Evolutionary conservation across 306 rosid species (phyloP).

Genomic region (Cucurbita maxima): DNA sequence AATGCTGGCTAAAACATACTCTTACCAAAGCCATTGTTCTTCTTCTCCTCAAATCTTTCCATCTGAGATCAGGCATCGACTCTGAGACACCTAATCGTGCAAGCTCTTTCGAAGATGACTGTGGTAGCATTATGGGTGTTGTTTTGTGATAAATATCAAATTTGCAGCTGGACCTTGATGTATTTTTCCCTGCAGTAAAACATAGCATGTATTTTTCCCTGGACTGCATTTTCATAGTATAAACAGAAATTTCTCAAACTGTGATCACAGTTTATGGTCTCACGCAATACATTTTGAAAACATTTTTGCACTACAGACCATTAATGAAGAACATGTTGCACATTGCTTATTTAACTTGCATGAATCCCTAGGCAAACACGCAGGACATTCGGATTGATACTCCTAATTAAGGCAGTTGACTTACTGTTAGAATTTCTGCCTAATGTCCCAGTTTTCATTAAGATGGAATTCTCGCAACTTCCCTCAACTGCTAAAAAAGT

Average conservation of each 20-base stretch:
- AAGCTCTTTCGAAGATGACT: slow-evolving; percentile 38
- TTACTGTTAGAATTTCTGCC: not conserved
- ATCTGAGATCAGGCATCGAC: slow-evolving; percentile 27
- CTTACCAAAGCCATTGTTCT: slow-evolving; percentile 57
- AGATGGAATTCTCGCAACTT: slow-evolving; percentile 18
- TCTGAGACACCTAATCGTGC: slow-evolving; percentile 31
- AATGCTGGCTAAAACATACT: slow-evolving; percentile 69
- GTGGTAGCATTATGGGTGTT: slow-evolving; percentile 21
- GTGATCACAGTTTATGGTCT: not conserved
- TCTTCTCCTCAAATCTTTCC: slow-evolving; percentile 71
- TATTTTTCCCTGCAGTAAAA: slow-evolving; percentile 27
- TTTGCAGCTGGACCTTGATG: slow-evolving; percentile 59
- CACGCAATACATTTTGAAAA: not conserved
- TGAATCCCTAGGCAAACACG: not conserved
- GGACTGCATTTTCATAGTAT: slow-evolving; percentile 3
- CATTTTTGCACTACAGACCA: not conserved
- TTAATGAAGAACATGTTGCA: not conserved
- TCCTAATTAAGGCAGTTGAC: not conserved
- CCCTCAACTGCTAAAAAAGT: slow-evolving; percentile 13
- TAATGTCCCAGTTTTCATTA: not conserved
- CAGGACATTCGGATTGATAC: not conserved
- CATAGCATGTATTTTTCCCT: slow-evolving; percentile 6
- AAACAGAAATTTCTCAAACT: not conserved
- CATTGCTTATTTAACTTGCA: not conserved
- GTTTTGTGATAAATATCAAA: slow-evolving; percentile 44